A percentile compares a stretch with the other conserved stretches of the same genome.
These are phyloP conservation scores for Blastomyces percursus DNA, from an alignment of 2,329 filamentous ascomycete genomes.

Conservation along the genomic window DNA sequence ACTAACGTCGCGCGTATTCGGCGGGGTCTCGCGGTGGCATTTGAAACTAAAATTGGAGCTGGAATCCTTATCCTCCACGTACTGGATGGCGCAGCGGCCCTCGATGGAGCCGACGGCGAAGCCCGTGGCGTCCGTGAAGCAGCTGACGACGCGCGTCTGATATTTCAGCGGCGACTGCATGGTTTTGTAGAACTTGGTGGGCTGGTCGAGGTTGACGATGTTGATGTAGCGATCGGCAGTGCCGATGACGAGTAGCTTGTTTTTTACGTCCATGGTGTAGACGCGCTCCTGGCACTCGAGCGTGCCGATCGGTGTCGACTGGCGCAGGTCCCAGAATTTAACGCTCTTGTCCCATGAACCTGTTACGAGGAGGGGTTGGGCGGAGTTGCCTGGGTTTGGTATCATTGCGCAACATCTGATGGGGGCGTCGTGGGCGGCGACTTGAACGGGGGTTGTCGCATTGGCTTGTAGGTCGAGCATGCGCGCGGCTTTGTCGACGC, in stretches of 20 bases:
- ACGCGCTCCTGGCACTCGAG: constrained; percentile 43
- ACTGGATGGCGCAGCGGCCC: constrained; percentile 94
- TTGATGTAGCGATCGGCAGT: constrained; percentile 96
- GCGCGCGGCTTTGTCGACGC: constrained; percentile 82
- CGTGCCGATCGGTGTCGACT: constrained; percentile 35
- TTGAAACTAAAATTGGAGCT: constrained; percentile 97
- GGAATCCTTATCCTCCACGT: constrained; percentile 90
- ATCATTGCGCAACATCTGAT: constrained; percentile 72
- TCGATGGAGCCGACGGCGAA: constrained; percentile 96
- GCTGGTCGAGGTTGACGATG: constrained; percentile 80
- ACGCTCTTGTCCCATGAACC: constrained; percentile 55
- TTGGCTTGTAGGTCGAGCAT: constrained; percentile 63
- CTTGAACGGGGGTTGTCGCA: constrained; percentile 50
- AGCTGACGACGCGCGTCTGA: constrained; percentile 92
- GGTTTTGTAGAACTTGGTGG: constrained; percentile 88
- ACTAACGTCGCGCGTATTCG: constrained; percentile 54
- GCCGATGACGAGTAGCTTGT: constrained; percentile 79
- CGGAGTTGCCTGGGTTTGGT: constrained; percentile 43
- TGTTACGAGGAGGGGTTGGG: constrained; percentile 71
- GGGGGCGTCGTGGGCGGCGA: constrained; percentile 75
- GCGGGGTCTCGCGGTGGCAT: constrained; percentile 77
- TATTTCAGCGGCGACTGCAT: constrained; percentile 94
- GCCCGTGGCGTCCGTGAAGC: constrained; percentile 81
- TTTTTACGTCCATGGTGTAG: constrained; percentile 84
- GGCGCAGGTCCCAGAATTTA: constrained; percentile 47